These are phyloP conservation scores for Hansfordia pulvinata DNA, from an alignment of 2,329 filamentous ascomycete species.

Conservation along the genomic window DNA sequence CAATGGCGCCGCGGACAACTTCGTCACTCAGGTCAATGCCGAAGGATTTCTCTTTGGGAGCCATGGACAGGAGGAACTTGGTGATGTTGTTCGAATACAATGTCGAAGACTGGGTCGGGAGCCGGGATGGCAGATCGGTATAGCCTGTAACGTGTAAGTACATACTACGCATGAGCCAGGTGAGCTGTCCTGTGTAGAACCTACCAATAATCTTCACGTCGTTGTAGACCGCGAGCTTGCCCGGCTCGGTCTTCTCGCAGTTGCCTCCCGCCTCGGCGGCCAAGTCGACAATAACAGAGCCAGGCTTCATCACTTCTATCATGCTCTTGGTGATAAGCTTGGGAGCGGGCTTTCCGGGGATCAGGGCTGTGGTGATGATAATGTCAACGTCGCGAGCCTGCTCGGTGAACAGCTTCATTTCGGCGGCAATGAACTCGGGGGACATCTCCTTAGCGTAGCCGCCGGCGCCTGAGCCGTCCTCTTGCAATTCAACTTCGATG, in stretches of 20 bases:
- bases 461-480: slow-evolving; percentile 72
- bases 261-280: slow-evolving; percentile 83
- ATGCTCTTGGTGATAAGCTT: slow-evolving; percentile 73
- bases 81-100: slow-evolving; percentile 91
- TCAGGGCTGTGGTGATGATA: slow-evolving; percentile 83
- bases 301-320: slow-evolving; percentile 77
- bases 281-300: slow-evolving; percentile 77
- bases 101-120: slow-evolving; percentile 81
- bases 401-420: slow-evolving; percentile 85
- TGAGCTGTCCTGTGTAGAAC: too few species aligned
- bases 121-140: slow-evolving; percentile 73
- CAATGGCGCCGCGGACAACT: slow-evolving; percentile 74
- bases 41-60: slow-evolving; percentile 64
- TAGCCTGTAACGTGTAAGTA: slow-evolving; percentile 40
- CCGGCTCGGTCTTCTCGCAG: slow-evolving; percentile 67
- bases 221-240: slow-evolving; percentile 56
- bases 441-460: slow-evolving; percentile 93
- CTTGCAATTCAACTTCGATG: slow-evolving; percentile 71
- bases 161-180: background rate
- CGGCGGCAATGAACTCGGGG: slow-evolving; percentile 81
- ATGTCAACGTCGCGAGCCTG: slow-evolving; percentile 84
- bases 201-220: slow-evolving; percentile 74
- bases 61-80: slow-evolving; percentile 74
- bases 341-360: slow-evolving; percentile 71
- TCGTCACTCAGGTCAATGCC: slow-evolving; percentile 73